Evolutionary conservation across 495 filamentous ascomycete species (phyloP).

Genomic region (Penicillium simplicissimum): DNA sequence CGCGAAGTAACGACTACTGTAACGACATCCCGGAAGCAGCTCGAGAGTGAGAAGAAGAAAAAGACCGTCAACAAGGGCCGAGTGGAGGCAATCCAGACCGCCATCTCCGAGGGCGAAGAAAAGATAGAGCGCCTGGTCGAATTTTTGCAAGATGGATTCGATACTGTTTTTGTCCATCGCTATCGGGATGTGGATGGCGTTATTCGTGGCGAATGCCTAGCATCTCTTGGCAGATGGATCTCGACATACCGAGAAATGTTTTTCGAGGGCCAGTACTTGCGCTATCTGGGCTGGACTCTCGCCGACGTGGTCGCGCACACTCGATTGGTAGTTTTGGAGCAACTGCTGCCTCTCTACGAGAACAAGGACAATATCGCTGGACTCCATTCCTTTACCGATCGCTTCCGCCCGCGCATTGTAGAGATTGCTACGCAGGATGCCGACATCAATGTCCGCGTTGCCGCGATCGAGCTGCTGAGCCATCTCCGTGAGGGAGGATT

Average conservation of each 20-base stretch:
- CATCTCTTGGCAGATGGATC: constrained; percentile 86
- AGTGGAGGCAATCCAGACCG: constrained; percentile 65
- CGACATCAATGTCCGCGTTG: constrained; percentile 73
- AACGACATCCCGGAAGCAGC: constrained; percentile 74
- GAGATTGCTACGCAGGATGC: constrained; percentile 87
- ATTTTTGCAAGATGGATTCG: constrained; percentile 77
- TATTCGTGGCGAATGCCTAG: constrained; percentile 82
- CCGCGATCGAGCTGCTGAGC: constrained; percentile 77
- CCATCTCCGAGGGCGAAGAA: constrained; percentile 64
- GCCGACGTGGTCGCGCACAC: constrained; percentile 71
- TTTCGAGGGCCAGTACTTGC: constrained; percentile 81
- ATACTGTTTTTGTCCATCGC: constrained; percentile 88
- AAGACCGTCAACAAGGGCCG: constrained; percentile 73
- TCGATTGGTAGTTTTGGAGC: constrained; percentile 75
- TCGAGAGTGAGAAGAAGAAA: constrained; percentile 79
- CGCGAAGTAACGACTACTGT: constrained; percentile 63
- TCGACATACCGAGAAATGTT: constrained; percentile 77
- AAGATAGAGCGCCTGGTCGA: constrained; percentile 63
- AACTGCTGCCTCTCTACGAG: constrained; percentile 74
- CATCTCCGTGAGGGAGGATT: constrained; percentile 79
- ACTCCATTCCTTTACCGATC: constrained; percentile 83
- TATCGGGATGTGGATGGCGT: constrained; percentile 90
- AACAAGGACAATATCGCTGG: constrained; percentile 72
- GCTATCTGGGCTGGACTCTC: constrained; percentile 93
- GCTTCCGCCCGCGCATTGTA: constrained; percentile 82